Conservation (phyloP, 2,329 filamentous ascomycete species). For the Rhynchosporium agropyri region DNA sequence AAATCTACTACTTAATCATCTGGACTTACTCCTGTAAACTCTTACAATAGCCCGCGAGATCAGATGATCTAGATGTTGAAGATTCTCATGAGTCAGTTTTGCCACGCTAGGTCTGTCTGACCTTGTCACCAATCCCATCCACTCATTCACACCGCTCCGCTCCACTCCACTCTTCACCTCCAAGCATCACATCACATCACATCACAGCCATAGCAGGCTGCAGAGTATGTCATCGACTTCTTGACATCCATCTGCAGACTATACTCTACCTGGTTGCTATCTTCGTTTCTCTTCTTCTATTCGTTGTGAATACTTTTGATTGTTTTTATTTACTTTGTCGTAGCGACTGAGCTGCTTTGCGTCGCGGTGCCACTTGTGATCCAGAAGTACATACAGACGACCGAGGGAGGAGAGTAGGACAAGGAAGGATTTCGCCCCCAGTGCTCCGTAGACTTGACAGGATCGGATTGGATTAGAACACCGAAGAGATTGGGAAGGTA, state of each 20-base stretch:
- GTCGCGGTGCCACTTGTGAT: conserved; percentile 18
- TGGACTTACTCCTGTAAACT: too few relatives aligned
- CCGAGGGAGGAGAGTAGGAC: neutral
- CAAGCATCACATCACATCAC: neutral
- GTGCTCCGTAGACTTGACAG: neutral
- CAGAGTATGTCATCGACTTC: conserved; percentile 21
- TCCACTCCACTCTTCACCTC: conserved; percentile 14
- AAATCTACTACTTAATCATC: too few relatives aligned
- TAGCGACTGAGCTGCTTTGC: conserved; percentile 10
- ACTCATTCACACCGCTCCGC: neutral
- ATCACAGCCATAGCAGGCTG: conserved; percentile 19
- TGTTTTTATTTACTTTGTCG: neutral
- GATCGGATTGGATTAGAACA: neutral
- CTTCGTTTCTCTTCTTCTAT: neutral
- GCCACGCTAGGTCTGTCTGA: neutral
- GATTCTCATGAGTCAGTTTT: too few relatives aligned
- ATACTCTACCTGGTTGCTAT: neutral
- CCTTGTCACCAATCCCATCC: too few relatives aligned
- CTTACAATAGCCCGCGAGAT: too few relatives aligned
- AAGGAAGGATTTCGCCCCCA: neutral
- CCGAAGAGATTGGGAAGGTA: too few relatives aligned
- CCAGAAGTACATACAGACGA: neutral
- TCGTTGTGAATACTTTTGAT: conserved; percentile 14
- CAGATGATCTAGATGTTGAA: too few relatives aligned
- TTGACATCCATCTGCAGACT: neutral